Base-by-base conservation (phyloP, 805 yeast genomes). In the Ogataea ganodermae region DNA sequence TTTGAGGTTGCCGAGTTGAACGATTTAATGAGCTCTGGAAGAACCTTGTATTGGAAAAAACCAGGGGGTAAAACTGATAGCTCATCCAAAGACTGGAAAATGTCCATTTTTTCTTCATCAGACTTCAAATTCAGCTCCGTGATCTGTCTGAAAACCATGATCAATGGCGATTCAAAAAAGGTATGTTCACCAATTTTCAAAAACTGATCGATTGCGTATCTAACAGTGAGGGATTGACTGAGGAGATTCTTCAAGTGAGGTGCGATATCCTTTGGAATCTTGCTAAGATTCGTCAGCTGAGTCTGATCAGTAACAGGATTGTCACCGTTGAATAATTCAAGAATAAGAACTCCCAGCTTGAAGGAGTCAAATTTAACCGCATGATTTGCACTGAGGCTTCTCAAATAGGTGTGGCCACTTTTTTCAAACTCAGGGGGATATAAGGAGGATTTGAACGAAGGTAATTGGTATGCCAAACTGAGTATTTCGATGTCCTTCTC, bases 11-110 rank as follows among this genome's bases (percentile, higher is more conserved):
- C 30, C 4, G 47, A 27, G 26, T 65, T 60, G 57, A 71, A 80
- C 49, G 80, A 78, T 2, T 62, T 61, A 7, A 75, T 68, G 12
- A 91, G 67, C 56, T 86, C 89, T 0, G 97, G 96, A n/a, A 91
- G 65, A 8, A 89, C 66, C 51, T 77, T 76, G 49, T 77, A 69
- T 33, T 81, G 83, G 30, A 88, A 60, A 62, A 81, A 69, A 55
- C 87, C 72, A 42, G 75, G 48, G 2, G 67, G 65, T 1, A 64
- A 27, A 62, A 89, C 76, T 27, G 69, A 64, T 30, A 70, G 60
- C 3, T 58, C 52, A 18, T 70, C 69, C 14, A 75, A 51, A 24
- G 66, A 61, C 48, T 68, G 73, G 57, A 71, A 75, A 22, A 72
- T 64, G 56, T 63, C 66, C 45, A 83, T 58, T 58, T 84, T 84